phyloP scores from a whole-genome alignment of 257 asterid species.

The Primulina tabacum region DNA sequence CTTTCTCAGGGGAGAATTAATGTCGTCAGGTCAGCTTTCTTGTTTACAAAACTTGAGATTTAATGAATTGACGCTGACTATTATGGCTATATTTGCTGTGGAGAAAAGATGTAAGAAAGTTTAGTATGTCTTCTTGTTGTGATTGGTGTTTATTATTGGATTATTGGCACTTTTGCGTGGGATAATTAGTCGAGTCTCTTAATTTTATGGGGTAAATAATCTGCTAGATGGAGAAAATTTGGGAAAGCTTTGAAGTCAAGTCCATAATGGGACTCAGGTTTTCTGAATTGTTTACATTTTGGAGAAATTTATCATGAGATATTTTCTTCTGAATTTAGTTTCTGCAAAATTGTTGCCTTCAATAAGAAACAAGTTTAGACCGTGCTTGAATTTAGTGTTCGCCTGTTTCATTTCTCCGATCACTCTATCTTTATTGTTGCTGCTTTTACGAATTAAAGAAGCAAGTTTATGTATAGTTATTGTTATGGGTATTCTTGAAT shows the following conservation, averaged over 20 bases:
- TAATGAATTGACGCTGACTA: slow-evolving; percentile 2
- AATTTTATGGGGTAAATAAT: not conserved
- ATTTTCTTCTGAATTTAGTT: not conserved
- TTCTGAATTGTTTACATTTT: not conserved
- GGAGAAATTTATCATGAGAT: not conserved
- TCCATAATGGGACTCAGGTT: not conserved
- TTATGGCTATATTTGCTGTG: slow-evolving; percentile 25
- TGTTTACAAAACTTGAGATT: not conserved
- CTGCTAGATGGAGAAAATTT: slow-evolving; percentile 7
- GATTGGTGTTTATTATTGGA: not conserved
- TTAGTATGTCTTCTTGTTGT: not conserved
- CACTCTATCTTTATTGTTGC: not conserved
- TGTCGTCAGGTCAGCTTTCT: slow-evolving; percentile 31
- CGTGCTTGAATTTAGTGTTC: not conserved
- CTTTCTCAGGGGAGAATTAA: slow-evolving; percentile 10
- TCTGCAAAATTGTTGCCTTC: not conserved
- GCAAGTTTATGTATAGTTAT: not conserved
- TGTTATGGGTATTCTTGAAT: slow-evolving; percentile 3
- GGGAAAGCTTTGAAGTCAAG: not conserved
- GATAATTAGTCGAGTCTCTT: not conserved
- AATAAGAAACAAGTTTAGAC: not conserved
- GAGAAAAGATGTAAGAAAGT: not conserved
- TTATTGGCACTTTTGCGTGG: not conserved
- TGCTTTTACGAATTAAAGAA: not conserved
- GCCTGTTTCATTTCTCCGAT: not conserved